These are phyloP conservation scores for Hemileccinum rubropunctum DNA, from an alignment of 768 basidiomycete species.

Conservation along the genomic window DNA sequence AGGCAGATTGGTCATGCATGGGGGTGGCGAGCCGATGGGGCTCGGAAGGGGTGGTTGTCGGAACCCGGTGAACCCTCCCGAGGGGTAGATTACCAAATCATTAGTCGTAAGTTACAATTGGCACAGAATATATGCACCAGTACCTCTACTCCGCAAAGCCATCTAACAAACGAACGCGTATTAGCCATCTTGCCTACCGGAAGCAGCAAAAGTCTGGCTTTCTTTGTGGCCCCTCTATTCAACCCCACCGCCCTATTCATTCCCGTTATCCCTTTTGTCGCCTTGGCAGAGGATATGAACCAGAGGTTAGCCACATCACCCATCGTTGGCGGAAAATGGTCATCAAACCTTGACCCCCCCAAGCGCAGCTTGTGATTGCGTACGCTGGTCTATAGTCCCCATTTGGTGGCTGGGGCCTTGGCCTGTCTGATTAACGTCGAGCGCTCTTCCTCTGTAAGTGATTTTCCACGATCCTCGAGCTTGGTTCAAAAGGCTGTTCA, in stretches of 20 bases:
- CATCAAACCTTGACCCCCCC: background rate
- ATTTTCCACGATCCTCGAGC: no score
- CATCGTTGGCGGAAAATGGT: background rate
- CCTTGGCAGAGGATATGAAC: conserved; percentile 9
- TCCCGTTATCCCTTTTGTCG: conserved; percentile 1
- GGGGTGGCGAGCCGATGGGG: background rate
- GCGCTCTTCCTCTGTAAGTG: no score
- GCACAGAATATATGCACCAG: no score
- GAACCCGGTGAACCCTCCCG: background rate
- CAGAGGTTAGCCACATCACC: background rate
- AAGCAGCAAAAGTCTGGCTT: conserved; percentile 11
- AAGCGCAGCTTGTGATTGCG: conserved; percentile 1
- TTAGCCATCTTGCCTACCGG: conserved; percentile 8
- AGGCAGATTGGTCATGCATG: background rate
- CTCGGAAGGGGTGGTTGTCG: background rate
- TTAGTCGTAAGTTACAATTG: no score
- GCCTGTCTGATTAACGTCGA: no score
- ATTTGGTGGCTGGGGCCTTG: no score
- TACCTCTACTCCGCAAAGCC: no score
- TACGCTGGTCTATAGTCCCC: no score
- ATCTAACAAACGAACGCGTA: background rate
- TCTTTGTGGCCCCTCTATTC: conserved; percentile 3
- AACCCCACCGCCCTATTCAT: background rate
- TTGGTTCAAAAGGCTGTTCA: no score
- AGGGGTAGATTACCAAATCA: background rate